Conservation (phyloP, 257 asterid species). For the Petunia secreta region DNA sequence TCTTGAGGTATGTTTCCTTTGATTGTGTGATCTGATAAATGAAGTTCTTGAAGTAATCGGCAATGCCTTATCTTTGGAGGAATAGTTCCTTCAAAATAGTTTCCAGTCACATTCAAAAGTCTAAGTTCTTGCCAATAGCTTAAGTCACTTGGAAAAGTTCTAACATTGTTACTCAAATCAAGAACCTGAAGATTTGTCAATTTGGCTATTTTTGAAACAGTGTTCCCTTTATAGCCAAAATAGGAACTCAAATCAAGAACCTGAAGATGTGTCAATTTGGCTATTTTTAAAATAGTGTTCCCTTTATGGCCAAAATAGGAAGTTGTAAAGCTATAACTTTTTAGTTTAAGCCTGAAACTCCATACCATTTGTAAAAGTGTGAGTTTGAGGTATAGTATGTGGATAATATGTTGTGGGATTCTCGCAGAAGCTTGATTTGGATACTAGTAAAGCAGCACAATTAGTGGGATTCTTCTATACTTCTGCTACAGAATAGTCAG, state of each 20-base stretch:
- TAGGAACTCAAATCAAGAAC: constrained; percentile 46
- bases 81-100: constrained; percentile 41
- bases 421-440: constrained; percentile 36
- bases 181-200: constrained; percentile 40
- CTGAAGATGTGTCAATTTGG: constrained; percentile 39
- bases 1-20: constrained; percentile 41
- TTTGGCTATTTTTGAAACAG: constrained; percentile 31
- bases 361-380: constrained; percentile 46
- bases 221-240: constrained; percentile 29
- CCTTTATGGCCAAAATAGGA: constrained; percentile 41
- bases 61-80: constrained; percentile 42
- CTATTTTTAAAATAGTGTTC: constrained; percentile 21
- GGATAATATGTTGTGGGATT: constrained; percentile 33
- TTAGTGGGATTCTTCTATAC: too few species aligned
- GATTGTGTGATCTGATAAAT: constrained; percentile 39
- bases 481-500: too few species aligned
- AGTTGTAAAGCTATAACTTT: constrained; percentile 38
- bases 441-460: constrained; percentile 42
- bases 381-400: constrained; percentile 42
- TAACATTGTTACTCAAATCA: constrained; percentile 43
- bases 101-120: constrained; percentile 35
- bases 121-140: constrained; percentile 39
- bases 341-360: constrained; percentile 40
- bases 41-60: constrained; percentile 31
- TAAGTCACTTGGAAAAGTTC: constrained; percentile 40